These are phyloP conservation scores for Lodderomyces margitis DNA, from an alignment of 1,139 yeast species.

Conservation along the genomic window DNA sequence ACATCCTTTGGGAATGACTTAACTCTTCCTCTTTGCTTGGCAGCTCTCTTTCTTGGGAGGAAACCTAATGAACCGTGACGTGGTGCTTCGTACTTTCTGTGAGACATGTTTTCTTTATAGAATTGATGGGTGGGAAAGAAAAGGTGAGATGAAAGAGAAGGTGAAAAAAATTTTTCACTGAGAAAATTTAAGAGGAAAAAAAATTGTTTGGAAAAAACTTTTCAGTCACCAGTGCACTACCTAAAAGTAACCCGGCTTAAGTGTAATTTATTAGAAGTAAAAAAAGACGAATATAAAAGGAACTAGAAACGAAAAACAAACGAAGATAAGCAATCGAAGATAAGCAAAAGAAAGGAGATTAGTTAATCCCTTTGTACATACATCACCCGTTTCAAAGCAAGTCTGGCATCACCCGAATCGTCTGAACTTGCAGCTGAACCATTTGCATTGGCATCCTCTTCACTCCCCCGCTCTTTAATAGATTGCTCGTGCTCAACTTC, in stretches of 20 bases:
- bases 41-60: slow-evolving; percentile 99
- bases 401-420: slow-evolving; percentile 42
- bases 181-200: slow-evolving; percentile 5
- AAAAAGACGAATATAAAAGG: not conserved
- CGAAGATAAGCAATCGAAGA: slow-evolving; percentile 1
- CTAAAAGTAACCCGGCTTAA: slow-evolving; percentile 9
- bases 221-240: slow-evolving; percentile 8
- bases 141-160: slow-evolving; percentile 16
- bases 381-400: slow-evolving; percentile 41
- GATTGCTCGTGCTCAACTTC: slow-evolving; percentile 5
- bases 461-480: not conserved
- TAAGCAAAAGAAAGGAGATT: not conserved
- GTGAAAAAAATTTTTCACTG: slow-evolving; percentile 9
- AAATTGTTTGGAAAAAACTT: slow-evolving; percentile 7
- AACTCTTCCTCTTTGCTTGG: slow-evolving; percentile 97
- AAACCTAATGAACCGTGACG: slow-evolving; percentile 99
- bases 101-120: slow-evolving; percentile 66
- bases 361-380: slow-evolving; percentile 24
- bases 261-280: not conserved
- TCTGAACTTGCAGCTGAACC: slow-evolving; percentile 14
- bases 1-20: slow-evolving; percentile 99
- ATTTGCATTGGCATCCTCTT: not conserved
- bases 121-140: slow-evolving; percentile 23
- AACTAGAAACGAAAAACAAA: slow-evolving; percentile 4
- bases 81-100: slow-evolving; percentile 99